Conservation (phyloP, 176 grass and related monocot species). For the Carex myosuroides region DNA sequence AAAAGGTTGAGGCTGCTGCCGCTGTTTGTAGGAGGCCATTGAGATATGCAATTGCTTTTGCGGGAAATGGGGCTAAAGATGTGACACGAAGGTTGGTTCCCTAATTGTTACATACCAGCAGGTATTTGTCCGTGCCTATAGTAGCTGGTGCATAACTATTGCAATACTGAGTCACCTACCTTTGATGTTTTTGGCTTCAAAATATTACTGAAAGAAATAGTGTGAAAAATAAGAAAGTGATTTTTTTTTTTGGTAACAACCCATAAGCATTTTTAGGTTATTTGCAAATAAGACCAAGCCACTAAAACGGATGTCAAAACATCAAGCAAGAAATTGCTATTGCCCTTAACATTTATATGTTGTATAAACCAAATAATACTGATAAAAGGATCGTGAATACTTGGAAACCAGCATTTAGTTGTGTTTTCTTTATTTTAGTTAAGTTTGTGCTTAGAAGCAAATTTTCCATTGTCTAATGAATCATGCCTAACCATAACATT, state of each 20-base stretch:
- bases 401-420: neutral
- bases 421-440: neutral
- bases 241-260: neutral
- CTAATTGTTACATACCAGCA: neutral
- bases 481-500: neutral
- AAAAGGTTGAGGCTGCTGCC: slow-evolving; percentile 67
- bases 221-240: neutral
- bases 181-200: neutral
- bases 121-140: neutral
- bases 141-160: neutral
- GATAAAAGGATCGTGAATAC: neutral
- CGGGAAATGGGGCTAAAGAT: slow-evolving; percentile 90
- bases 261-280: neutral
- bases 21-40: slow-evolving; percentile 76
- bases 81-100: slow-evolving; percentile 75
- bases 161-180: neutral
- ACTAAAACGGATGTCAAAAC: neutral
- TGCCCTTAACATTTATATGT: neutral
- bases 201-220: neutral
- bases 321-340: neutral
- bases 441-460: neutral
- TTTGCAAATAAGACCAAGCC: neutral
- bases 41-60: slow-evolving; percentile 87
- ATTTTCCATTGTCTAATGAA: neutral
- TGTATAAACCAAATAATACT: neutral